Evolutionary conservation across 2,329 filamentous ascomycete genomes (phyloP), one percentile per base, ranked within the genome.

Genomic region (Aspergillus phoenicis): DNA sequence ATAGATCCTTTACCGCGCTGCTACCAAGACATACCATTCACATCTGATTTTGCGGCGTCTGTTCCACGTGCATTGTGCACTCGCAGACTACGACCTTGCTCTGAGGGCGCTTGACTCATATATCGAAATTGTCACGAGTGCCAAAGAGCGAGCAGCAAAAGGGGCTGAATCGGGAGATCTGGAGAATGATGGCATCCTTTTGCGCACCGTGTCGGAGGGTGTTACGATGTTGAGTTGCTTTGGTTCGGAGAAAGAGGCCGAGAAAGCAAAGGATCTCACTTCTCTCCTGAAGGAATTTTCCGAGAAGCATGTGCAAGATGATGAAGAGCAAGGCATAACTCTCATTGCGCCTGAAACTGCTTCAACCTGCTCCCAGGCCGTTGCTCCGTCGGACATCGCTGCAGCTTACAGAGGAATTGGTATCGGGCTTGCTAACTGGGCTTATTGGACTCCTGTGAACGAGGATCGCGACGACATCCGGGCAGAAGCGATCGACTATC

Each of bases 1-100:
- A 39, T 59, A 95, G 75, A 91, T 93, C 28, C 83, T 99, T 6
- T 99, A 98, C 76, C 89, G 90, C 41, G 91, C 93, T 22, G 91
- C 94, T 7, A 92, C 90, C 8, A 97, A 95, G 76, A 97, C 93
- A 0, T 99, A 95, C 71, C 95, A 99, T 77, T 99, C 95, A 1
- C 96, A 94, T 1, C 82, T 92, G 8, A 91, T 98, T 63, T 80
- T 99, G 30, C 85, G 94, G 60, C 87, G 93, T 69, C 83, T 99
- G 0, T 98, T 98, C 73, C 89, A 87, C 10, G 89, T 97, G 2
- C 95, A 99, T 74, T 83, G 94, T 17, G 86, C 92, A 2, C 82
- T 97, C 17, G 92, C 93, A 8, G 94, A 99, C 68, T 98, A 97
- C 66, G 91, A 97, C 59, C 81, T 98, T 52, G 93, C 93, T 1